Base-by-base conservation (phyloP, 305 asterid species). In the Striga hermonthica region DNA sequence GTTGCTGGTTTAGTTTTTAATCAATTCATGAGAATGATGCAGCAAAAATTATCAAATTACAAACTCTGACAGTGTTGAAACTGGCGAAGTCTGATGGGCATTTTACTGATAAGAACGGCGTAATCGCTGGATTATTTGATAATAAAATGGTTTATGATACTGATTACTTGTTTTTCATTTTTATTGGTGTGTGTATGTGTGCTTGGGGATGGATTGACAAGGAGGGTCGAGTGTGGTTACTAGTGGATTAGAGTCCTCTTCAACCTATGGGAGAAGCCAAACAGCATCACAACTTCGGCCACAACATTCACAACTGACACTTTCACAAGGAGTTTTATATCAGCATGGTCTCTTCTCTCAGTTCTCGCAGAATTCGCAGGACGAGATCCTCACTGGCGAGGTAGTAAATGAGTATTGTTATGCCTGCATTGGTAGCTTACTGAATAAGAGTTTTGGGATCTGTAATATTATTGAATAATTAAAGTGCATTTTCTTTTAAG, bases 281-380 rank as follows among this genome's bases (percentile, higher is more conserved):
- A 67, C 74, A 6, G 52, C 78, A 35, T 64, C 87, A 53, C 83
- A 79, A 77, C 68, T 72, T 60, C 80, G 83, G 62, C 64, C 86
- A 39, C 90, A 77, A 73, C 77, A 73, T 71, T 87, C 96, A n/a
- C 98, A 85, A 77, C 80, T 58, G 78, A 76, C 96, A 45, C 77
- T 83, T 68, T 87, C 96, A 34, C 95, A 83, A 70, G 98, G 96
- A 77, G 69, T 74, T 70, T 87, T 97, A 6, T 87, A 96, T 65
- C 97, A 92, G 87, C 95, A 75, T 36, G 90, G 85, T 67, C 60
- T 78, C 56, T 84, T 83, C 79, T 93, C 96, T 60, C 96, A 90
- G 87, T 75, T 86, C 71, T 92, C 96, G 4, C 97, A 86, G 84
- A 88, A 78, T 76, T 81, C 97, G 64, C 86, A 80, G 37, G 98